Evolutionary conservation across 805 yeast species (phyloP), one percentile per base, ranked within the genome.

Genomic region (Metschnikowia santaceciliae): DNA sequence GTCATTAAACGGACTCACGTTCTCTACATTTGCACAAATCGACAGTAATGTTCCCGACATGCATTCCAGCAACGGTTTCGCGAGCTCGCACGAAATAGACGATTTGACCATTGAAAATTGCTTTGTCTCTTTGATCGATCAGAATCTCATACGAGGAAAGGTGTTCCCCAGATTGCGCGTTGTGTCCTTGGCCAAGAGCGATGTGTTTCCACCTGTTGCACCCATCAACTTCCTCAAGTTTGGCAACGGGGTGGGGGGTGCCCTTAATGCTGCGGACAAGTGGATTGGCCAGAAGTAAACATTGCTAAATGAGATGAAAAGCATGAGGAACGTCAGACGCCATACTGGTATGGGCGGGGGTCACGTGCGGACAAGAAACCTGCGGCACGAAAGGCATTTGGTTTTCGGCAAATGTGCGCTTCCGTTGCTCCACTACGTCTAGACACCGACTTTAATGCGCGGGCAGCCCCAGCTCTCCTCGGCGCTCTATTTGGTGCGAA

Each of bases 121-220:
- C 6, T 62, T 81, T 42, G 68, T 78, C 13, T 65, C 79, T 2
- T 57, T 83, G n/a, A 75, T 80, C 38, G 84, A 80, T 53, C 79
- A 78, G 50, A 79, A 77, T 49, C 60, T 81, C 15, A 57, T 83
- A 34, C 79, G 75, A 53, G 86, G 83, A 0, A 82, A 81, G 51
- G 59, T 80, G 0, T 67, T 74, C 34, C 70, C 80, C 0, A 62
- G 74, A 34, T 61, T 69, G 8, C 65, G 74, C 38, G 64, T 69
- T 4, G 67, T 75, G 2, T 68, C 79, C 0, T 60, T 78, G 8
- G 72, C 79, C 30, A 77, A 71, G 48, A 62, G 66, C 8, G 70
- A 69, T 20, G 76, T 76, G 2, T 79, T 79, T 55, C 77, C 81
- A 1, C 52, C 59, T 10, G 49, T 61, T 4, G 54, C 51, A 35